Percentiles rank a stretch among this genome's conserved stretches.
These are phyloP conservation scores for Colletotrichum incanum DNA, from an alignment of 2,329 filamentous ascomycete genomes.

Conservation along the genomic window DNA sequence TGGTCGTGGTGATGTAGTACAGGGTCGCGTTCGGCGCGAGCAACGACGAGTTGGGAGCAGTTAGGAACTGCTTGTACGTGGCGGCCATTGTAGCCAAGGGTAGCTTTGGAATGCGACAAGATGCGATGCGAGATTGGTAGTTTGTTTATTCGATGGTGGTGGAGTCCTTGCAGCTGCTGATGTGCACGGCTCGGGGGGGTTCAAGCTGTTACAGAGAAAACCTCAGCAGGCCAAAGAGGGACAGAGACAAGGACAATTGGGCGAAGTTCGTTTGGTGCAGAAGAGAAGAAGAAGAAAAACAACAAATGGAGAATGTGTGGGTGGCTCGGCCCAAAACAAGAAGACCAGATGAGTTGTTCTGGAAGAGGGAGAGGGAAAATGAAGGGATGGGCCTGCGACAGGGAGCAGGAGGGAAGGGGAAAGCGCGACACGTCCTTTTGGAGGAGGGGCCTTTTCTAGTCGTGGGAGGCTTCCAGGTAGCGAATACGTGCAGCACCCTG, in stretches of 20 bases:
- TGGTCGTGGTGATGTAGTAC: constrained; percentile 93
- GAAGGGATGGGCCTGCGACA: constrained; percentile 43
- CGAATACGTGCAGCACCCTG: not conserved
- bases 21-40: constrained; percentile 78
- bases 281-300: constrained; percentile 34
- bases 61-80: constrained; percentile 81
- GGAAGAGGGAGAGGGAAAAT: constrained; percentile 43
- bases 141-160: constrained; percentile 26
- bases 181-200: constrained; percentile 31
- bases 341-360: constrained; percentile 38
- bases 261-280: constrained; percentile 18
- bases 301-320: constrained; percentile 40
- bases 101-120: constrained; percentile 27
- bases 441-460: constrained; percentile 19
- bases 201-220: constrained; percentile 36
- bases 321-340: constrained; percentile 43
- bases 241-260: constrained; percentile 22
- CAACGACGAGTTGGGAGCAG: constrained; percentile 74
- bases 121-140: constrained; percentile 25
- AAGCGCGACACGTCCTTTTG: constrained; percentile 39
- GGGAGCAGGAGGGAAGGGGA: constrained; percentile 36
- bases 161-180: constrained; percentile 26
- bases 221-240: constrained; percentile 31
- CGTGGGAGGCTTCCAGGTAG: constrained; percentile 1
- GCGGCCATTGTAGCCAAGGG: constrained; percentile 54